These are phyloP conservation scores for Talaromyces stipitatus DNA, from an alignment of 495 filamentous ascomycete genomes.

Conservation along the genomic window DNA sequence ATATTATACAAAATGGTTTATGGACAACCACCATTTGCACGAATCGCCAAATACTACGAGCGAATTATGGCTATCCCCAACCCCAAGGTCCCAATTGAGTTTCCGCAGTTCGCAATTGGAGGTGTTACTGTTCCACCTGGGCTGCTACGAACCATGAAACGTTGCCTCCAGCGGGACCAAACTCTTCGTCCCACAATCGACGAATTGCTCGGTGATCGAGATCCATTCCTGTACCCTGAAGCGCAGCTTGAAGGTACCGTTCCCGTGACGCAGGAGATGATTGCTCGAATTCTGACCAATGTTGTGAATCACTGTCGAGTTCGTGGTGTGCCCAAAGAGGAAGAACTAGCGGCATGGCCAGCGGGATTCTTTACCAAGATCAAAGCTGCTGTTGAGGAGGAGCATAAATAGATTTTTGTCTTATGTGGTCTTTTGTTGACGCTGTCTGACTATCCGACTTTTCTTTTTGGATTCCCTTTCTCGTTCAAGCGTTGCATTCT, in stretches of 20 bases:
- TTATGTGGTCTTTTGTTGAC: constrained; percentile 7
- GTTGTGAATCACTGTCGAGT: constrained; percentile 69
- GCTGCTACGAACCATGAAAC: constrained; percentile 63
- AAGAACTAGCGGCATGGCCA: constrained; percentile 66
- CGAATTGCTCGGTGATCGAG: constrained; percentile 60
- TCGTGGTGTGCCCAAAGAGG: constrained; percentile 57
- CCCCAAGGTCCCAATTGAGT: constrained; percentile 74
- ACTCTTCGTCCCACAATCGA: constrained; percentile 68
- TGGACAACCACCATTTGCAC: constrained; percentile 83
- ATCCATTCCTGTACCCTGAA: constrained; percentile 80
- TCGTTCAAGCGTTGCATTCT: constrained; percentile 12
- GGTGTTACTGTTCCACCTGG: constrained; percentile 61
- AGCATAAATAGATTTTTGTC: constrained; percentile 12
- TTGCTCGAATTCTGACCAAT: constrained; percentile 66
- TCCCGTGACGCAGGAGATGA: constrained; percentile 66
- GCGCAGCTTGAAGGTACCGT: constrained; percentile 53
- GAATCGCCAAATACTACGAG: constrained; percentile 76
- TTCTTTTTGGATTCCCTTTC: background rate
- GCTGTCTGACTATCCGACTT: background rate
- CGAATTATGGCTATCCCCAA: constrained; percentile 80
- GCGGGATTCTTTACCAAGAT: constrained; percentile 57
- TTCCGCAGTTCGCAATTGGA: constrained; percentile 67
- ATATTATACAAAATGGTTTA: constrained; percentile 98
- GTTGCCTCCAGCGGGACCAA: constrained; percentile 75
- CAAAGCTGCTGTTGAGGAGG: constrained; percentile 53